Conservation (phyloP, 225 moss, liverwort and hornwort genomes). For the Straminergon stramineum region DNA sequence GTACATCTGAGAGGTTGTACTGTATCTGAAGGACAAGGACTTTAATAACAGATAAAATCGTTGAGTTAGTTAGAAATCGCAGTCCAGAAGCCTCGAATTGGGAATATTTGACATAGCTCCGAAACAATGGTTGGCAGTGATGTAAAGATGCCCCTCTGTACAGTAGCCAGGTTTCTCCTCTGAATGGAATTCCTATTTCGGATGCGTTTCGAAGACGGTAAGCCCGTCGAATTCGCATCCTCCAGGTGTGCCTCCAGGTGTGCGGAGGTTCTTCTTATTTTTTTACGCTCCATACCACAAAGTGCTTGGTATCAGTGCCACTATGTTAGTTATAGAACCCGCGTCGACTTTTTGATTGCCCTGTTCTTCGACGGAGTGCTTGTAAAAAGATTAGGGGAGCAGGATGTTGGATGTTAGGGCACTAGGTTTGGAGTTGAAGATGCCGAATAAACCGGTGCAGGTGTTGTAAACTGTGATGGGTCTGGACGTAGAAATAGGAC, state of each 20-base stretch:
- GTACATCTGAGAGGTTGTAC: background rate
- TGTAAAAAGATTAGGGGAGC: background rate
- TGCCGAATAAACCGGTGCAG: background rate
- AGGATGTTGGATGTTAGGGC: background rate
- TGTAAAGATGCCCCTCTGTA: background rate
- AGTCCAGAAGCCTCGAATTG: background rate
- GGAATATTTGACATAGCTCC: background rate
- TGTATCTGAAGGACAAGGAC: background rate
- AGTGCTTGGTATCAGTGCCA: background rate
- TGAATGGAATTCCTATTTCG: background rate
- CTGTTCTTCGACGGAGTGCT: background rate
- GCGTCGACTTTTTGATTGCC: background rate
- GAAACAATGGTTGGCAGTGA: background rate
- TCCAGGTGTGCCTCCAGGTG: background rate
- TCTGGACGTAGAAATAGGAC: constrained; percentile 18
- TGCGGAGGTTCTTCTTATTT: background rate
- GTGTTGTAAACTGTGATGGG: constrained; percentile 6
- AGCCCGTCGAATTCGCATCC: background rate
- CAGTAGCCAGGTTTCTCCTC: background rate
- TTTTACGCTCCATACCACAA: no score
- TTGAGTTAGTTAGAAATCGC: background rate
- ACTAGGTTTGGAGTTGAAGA: background rate
- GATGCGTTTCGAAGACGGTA: background rate
- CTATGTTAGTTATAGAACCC: background rate
- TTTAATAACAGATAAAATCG: background rate